phyloP scores from a whole-genome alignment of 345 rosid genomes.

The Passiflora organensis region DNA sequence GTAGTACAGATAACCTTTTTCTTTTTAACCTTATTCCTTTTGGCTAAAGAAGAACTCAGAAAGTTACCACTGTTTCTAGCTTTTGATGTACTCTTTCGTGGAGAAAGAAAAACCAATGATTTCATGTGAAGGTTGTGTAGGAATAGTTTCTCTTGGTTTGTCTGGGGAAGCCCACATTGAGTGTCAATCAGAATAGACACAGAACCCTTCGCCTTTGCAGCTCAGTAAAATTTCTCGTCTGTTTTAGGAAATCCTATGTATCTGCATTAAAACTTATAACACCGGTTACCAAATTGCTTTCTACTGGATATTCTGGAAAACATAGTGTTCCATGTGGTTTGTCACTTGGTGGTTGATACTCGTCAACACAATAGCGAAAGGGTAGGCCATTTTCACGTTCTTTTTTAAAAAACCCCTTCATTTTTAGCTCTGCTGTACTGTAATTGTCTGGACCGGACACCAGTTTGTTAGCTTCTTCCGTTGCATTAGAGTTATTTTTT shows the following conservation, averaged over 20 bases:
- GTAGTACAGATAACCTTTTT: constrained; percentile 21
- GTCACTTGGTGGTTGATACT: constrained; percentile 11
- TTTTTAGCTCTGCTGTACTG: background rate
- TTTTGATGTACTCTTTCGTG: constrained; percentile 30
- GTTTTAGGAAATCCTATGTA: constrained; percentile 11
- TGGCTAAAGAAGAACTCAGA: constrained; percentile 15
- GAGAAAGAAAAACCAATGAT: constrained; percentile 37
- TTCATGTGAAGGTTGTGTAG: constrained; percentile 29
- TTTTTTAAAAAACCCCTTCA: no score
- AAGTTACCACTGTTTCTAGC: constrained; percentile 22
- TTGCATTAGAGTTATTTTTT: no score
- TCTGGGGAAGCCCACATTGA: constrained; percentile 12
- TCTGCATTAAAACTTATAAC: constrained; percentile 13
- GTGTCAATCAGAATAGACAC: constrained; percentile 21
- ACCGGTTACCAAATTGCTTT: constrained; percentile 7
- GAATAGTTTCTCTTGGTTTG: constrained; percentile 17
- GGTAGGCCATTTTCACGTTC: constrained; percentile 26
- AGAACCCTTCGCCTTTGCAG: constrained; percentile 13
- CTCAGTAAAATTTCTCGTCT: constrained; percentile 11
- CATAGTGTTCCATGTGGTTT: constrained; percentile 1
- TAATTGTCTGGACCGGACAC: no score
- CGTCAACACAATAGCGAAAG: constrained; percentile 10
- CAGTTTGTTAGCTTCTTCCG: no score
- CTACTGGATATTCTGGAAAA: constrained; percentile 9
- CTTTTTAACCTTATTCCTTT: constrained; percentile 24